A percentile compares a stretch with the other conserved stretches of the same genome.
These are phyloP conservation scores for Lentinus brumalis DNA, from an alignment of 768 basidiomycete species.

Conservation along the genomic window DNA sequence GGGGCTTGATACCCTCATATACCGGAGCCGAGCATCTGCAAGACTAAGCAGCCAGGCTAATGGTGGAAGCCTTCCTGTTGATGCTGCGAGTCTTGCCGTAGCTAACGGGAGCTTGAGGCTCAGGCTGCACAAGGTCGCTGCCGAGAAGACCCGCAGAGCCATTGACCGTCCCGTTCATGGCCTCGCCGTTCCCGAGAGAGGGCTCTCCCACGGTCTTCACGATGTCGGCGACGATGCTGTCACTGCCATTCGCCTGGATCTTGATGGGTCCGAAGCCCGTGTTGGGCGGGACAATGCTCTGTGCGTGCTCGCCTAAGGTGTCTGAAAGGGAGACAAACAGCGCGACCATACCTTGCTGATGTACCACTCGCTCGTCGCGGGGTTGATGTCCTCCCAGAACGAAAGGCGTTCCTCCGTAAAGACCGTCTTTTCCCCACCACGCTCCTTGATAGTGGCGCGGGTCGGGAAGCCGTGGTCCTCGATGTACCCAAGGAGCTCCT, in stretches of 20 bases:
- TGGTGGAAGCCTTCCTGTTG: neutral
- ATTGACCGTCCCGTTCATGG: neutral
- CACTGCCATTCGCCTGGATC: neutral
- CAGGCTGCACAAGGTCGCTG: neutral
- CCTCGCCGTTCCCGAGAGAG: neutral
- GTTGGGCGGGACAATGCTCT: neutral
- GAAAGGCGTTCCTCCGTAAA: neutral
- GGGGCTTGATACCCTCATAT: no score
- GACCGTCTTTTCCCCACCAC: constrained; percentile 1
- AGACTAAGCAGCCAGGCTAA: neutral
- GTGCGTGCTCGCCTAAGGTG: neutral
- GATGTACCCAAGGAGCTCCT: constrained; percentile 1
- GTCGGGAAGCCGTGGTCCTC: neutral
- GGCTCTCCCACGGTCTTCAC: neutral
- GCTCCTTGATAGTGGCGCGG: neutral
- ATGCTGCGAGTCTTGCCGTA: neutral
- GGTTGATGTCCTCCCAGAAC: constrained; percentile 13
- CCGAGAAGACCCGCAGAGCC: neutral
- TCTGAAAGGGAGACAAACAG: neutral
- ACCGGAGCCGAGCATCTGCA: no score
- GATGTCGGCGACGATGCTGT: neutral
- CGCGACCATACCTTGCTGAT: constrained; percentile 2
- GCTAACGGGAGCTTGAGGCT: neutral
- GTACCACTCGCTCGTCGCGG: constrained; percentile 9
- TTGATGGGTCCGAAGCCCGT: no score